Conservation (phyloP, 805 yeast species). For the Priceomyces haplophilus region DNA sequence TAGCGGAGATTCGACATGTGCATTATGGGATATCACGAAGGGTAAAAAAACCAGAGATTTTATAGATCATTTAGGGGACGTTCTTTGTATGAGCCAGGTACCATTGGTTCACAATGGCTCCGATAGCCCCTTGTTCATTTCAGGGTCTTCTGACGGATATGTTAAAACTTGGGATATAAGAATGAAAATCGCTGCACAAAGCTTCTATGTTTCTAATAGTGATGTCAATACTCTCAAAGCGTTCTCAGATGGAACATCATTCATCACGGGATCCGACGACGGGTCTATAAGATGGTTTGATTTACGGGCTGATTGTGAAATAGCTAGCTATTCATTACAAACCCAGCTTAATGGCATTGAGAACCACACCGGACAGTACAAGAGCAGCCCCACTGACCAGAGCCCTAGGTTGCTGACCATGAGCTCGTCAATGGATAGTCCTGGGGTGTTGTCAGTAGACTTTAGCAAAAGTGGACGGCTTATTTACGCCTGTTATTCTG, state of each 20-base stretch:
- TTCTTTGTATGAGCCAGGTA: slow-evolving; percentile 43
- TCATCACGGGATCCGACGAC: slow-evolving; percentile 78
- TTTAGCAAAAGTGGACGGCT: slow-evolving; percentile 73
- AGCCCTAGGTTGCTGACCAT: slow-evolving; percentile 7
- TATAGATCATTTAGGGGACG: slow-evolving; percentile 71
- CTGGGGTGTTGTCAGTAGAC: slow-evolving; percentile 72
- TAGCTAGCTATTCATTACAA: slow-evolving; percentile 46
- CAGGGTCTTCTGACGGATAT: slow-evolving; percentile 68
- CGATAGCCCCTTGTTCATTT: slow-evolving; percentile 39
- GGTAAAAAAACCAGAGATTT: slow-evolving; percentile 53
- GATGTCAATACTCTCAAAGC: slow-evolving; percentile 63
- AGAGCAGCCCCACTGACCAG: slow-evolving; percentile 10
- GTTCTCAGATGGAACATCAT: slow-evolving; percentile 68
- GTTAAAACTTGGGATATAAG: slow-evolving; percentile 67
- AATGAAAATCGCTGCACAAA: slow-evolving; percentile 45
- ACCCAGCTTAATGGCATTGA: slow-evolving; percentile 6
- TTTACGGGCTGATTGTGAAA: slow-evolving; percentile 69
- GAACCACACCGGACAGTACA: not conserved
- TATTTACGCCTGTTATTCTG: slow-evolving; percentile 72
- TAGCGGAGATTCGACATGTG: slow-evolving; percentile 80
- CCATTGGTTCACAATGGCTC: slow-evolving; percentile 12
- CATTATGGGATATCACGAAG: slow-evolving; percentile 73
- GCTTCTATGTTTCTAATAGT: slow-evolving; percentile 52
- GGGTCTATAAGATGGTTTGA: slow-evolving; percentile 70
- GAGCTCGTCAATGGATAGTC: slow-evolving; percentile 44